Conservation (phyloP, 2,329 filamentous ascomycete genomes). For the Calonectria multiphialidica region DNA sequence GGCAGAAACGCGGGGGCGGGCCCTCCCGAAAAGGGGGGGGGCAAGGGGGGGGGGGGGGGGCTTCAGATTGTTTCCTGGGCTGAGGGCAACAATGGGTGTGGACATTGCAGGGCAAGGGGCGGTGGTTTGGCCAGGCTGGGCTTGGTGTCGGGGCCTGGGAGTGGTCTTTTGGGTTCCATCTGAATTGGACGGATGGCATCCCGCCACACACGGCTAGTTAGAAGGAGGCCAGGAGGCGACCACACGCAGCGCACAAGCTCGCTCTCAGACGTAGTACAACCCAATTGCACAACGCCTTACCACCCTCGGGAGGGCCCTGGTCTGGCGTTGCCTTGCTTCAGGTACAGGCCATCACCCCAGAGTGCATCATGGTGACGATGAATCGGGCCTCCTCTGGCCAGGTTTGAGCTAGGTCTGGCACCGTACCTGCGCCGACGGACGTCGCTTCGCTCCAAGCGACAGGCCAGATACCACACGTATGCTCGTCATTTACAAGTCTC, state of each 20-base stretch:
- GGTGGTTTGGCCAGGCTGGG: background rate
- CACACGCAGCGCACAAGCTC: conserved; percentile 14
- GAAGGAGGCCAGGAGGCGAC: conserved; percentile 4
- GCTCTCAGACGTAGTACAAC: conserved; percentile 19
- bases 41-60: too few species aligned
- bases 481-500: conserved; percentile 3
- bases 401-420: background rate
- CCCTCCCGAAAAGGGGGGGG: too few species aligned
- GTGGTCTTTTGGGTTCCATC: conserved; percentile 8
- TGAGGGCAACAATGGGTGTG: background rate
- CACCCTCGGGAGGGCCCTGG: conserved; percentile 14
- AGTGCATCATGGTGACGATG: background rate
- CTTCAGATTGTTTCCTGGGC: conserved; percentile 5
- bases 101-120: conserved; percentile 8
- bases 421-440: background rate
- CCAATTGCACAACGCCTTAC: conserved; percentile 21
- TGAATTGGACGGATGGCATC: conserved; percentile 6
- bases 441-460: background rate
- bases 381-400: background rate
- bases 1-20: too few species aligned
- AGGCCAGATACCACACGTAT: background rate
- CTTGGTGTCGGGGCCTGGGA: background rate
- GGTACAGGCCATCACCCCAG: conserved; percentile 21
- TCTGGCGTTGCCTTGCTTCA: conserved; percentile 23
- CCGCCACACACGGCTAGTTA: conserved; percentile 4